Conservation (phyloP, 2,329 filamentous ascomycete species). For the Chaetothyriales sp. region DNA sequence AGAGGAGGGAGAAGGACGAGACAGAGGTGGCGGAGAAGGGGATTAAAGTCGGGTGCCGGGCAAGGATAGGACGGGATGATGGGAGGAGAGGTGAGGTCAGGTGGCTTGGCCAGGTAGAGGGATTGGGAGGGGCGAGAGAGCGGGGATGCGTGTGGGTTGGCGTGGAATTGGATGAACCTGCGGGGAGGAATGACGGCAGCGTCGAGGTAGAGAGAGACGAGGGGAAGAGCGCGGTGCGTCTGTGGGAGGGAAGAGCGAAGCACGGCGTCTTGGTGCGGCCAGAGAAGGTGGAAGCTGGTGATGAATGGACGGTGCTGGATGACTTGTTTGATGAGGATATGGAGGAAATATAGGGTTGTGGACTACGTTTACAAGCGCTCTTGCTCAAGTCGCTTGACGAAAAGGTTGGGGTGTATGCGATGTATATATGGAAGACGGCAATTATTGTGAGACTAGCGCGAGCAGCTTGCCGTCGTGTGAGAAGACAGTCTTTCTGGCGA, state of each 20-base stretch:
- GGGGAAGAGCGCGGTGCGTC: constrained; percentile 22
- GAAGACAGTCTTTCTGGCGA: too few species aligned
- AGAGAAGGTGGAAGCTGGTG: constrained; percentile 48
- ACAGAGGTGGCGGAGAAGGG: constrained; percentile 55
- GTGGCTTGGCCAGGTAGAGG: constrained; percentile 25
- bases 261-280: constrained; percentile 47
- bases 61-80: constrained; percentile 55
- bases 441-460: too few species aligned
- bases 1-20: constrained; percentile 45
- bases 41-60: constrained; percentile 50
- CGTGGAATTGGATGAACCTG: constrained; percentile 48
- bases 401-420: not conserved
- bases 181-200: constrained; percentile 50
- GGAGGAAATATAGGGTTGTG: constrained; percentile 37
- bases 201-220: constrained; percentile 24
- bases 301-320: constrained; percentile 40
- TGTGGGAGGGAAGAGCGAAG: constrained; percentile 42
- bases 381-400: not conserved
- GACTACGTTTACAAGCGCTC: not conserved
- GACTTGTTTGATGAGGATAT: constrained; percentile 42
- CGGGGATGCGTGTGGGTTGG: constrained; percentile 18
- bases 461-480: too few species aligned
- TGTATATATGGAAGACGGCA: not conserved
- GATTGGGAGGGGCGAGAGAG: constrained; percentile 16
- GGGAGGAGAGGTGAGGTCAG: constrained; percentile 48